Conservation (phyloP, 1,284 basidiomycete species). For the Apiotrichum veenhuisii region DNA sequence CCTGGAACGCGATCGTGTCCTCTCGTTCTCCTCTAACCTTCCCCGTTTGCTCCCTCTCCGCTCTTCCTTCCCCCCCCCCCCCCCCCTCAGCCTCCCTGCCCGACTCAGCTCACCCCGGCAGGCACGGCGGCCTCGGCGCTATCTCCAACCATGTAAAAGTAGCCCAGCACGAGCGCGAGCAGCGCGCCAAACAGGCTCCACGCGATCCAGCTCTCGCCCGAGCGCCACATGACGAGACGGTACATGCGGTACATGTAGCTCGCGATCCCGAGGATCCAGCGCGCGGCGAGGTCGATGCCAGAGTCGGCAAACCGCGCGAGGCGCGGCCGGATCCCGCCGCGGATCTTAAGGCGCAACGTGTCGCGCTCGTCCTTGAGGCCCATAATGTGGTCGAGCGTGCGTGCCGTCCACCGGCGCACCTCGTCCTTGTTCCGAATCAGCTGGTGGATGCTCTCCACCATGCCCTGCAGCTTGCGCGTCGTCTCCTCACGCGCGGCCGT, state of each 20-base stretch:
- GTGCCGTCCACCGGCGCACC: constrained; percentile 27
- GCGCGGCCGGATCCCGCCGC: constrained; percentile 12
- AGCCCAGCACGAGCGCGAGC: constrained; percentile 5
- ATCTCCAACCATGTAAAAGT: constrained; percentile 12
- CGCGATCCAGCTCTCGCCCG: constrained; percentile 5
- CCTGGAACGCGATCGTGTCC: too few relatives aligned
- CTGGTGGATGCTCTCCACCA: constrained; percentile 24
- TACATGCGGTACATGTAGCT: constrained; percentile 4
- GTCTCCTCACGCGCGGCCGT: constrained; percentile 4
- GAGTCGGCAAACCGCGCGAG: constrained; percentile 11
- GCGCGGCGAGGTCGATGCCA: constrained; percentile 9
- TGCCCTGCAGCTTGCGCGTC: constrained; percentile 17
- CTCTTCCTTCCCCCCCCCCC: too few relatives aligned
- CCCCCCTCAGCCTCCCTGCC: too few relatives aligned
- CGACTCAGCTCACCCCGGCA: too few relatives aligned
- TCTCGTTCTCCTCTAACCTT: too few relatives aligned
- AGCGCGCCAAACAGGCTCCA: constrained; percentile 8
- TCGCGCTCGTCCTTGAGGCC: constrained; percentile 7
- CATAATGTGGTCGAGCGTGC: constrained; percentile 13
- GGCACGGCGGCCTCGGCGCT: background rate
- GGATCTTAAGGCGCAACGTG: constrained; percentile 11
- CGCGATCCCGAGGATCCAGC: constrained; percentile 7
- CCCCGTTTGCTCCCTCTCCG: too few relatives aligned
- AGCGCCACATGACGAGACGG: constrained; percentile 10
- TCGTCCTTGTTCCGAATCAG: constrained; percentile 29